Evolutionary conservation across 2,329 filamentous ascomycete species (phyloP).

Genomic region (Berkeleyomyces basicola): DNA sequence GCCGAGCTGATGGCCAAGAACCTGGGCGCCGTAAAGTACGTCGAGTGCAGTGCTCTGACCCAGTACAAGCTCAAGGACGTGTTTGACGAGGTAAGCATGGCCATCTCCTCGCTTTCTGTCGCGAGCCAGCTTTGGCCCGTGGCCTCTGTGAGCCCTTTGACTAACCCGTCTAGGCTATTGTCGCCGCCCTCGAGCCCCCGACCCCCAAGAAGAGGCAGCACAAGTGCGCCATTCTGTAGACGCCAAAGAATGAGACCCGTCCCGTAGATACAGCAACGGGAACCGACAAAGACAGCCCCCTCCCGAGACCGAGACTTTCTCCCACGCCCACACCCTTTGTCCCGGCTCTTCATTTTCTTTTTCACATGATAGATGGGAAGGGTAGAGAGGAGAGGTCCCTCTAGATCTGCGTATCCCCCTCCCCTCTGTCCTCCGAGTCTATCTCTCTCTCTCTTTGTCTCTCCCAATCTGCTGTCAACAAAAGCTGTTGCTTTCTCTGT

Average conservation of each 20-base stretch:
- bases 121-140: neutral
- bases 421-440: neutral
- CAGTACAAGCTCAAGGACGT: conserved; percentile 99
- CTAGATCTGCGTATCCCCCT: too few species aligned
- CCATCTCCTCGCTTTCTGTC: neutral
- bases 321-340: too few species aligned
- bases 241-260: neutral
- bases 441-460: too few species aligned
- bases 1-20: conserved; percentile 95
- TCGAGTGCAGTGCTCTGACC: conserved; percentile 93
- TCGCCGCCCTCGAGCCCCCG: conserved; percentile 82
- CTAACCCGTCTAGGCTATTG: conserved; percentile 53
- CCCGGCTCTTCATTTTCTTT: neutral
- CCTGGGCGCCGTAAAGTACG: conserved; percentile 93
- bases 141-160: neutral
- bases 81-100: conserved; percentile 73
- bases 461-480: neutral
- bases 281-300: neutral
- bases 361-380: neutral
- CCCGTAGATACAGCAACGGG: neutral
- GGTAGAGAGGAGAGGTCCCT: too few species aligned
- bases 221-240: conserved; percentile 54
- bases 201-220: conserved; percentile 60
- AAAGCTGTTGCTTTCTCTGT: neutral
- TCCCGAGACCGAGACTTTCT: neutral